Conservation (phyloP, 176 grass and related monocot species). For the Guadua angustifolia region DNA sequence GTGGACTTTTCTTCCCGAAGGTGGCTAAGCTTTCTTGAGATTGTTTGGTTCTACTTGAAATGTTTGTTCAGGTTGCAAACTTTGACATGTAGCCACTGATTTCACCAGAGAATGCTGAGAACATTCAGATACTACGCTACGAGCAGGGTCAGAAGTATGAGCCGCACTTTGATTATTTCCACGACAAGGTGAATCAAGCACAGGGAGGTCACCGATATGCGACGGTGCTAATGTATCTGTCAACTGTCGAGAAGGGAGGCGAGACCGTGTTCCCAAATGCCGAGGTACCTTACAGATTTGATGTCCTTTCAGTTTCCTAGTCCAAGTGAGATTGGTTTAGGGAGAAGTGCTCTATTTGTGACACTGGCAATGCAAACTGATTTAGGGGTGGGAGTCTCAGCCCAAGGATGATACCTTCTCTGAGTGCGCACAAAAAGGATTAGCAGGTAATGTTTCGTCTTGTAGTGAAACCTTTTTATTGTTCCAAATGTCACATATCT, state of each 20-base stretch:
- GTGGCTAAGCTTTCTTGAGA: conserved; percentile 21
- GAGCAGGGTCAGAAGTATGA: conserved; percentile 65
- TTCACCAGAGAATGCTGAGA: conserved; percentile 64
- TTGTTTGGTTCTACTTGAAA: not conserved
- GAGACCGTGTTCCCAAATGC: conserved; percentile 69
- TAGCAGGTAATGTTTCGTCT: conserved; percentile 50
- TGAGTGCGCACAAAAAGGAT: conserved; percentile 53
- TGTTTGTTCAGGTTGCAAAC: not conserved
- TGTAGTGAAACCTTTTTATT: not conserved
- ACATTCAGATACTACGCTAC: conserved; percentile 60
- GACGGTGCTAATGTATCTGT: conserved; percentile 74
- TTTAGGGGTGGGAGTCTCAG: conserved; percentile 56
- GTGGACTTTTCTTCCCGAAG: conserved; percentile 74
- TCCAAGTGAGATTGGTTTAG: too few species aligned
- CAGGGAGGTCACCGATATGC: conserved; percentile 62
- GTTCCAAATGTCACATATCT: not conserved
- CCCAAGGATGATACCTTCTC: conserved; percentile 58
- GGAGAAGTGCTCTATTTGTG: not conserved
- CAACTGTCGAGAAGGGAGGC: conserved; percentile 59
- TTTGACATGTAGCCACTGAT: not conserved
- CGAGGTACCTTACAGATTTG: conserved; percentile 23
- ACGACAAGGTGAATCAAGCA: conserved; percentile 53
- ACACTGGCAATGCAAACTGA: not conserved
- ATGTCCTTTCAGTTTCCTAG: not conserved
- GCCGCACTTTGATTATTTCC: conserved; percentile 69